phyloP scores from a whole-genome alignment of 148 eudicot genomes.

The Dysphania ambrosioides region DNA sequence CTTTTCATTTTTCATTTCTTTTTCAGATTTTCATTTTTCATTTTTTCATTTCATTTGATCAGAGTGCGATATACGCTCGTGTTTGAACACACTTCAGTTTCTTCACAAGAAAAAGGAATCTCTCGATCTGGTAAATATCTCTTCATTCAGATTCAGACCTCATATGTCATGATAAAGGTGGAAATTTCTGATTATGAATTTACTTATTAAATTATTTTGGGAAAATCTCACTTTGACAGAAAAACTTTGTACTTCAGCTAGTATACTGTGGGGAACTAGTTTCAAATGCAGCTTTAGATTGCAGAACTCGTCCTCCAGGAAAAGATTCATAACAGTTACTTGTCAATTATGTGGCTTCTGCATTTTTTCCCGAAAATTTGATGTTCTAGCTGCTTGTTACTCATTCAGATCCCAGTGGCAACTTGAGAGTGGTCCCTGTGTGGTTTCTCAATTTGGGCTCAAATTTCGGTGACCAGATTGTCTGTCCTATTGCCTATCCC shows the following conservation, averaged over 20 bases:
- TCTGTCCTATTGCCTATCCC: no score
- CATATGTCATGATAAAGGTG: no score
- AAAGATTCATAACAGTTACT: not conserved
- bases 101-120: conserved; percentile 82
- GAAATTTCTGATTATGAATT: no score
- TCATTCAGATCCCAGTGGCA: not conserved
- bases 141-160: not conserved
- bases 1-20: no score
- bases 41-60: conserved; percentile 12
- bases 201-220: not conserved
- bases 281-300: not conserved
- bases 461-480: no score
- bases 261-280: not conserved
- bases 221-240: not conserved
- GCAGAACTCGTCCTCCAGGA: not conserved
- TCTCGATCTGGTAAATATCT: conserved; percentile 65
- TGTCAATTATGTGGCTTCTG: not conserved
- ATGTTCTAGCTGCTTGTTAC: not conserved
- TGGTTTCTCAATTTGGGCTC: not conserved
- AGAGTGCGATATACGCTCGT: conserved; percentile 95
- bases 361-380: not conserved
- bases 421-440: not conserved
- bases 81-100: conserved; percentile 97
- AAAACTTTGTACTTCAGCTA: not conserved
- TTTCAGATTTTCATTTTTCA: not conserved